Conservation (phyloP, 2,329 filamentous ascomycete genomes). For the Hymenoscyphus fraxineus region DNA sequence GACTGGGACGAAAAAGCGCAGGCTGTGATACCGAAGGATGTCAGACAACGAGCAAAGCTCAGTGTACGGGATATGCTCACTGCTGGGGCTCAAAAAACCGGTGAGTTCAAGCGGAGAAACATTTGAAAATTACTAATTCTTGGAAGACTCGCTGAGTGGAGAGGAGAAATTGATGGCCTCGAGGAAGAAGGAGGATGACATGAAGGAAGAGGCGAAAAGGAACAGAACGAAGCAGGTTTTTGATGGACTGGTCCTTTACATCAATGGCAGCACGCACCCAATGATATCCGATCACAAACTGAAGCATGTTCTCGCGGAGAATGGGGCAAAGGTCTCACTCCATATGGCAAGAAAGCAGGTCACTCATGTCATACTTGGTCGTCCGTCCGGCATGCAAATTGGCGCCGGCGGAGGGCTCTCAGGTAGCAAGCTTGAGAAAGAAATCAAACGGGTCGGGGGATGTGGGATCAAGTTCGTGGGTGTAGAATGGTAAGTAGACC, state of each 20-base stretch:
- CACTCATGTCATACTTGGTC: constrained; percentile 76
- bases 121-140: constrained; percentile 2
- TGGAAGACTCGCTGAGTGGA: constrained; percentile 8
- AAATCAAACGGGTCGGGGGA: constrained; percentile 65
- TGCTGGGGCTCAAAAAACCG: constrained; percentile 38
- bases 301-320: constrained; percentile 69
- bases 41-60: constrained; percentile 27
- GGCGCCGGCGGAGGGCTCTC: constrained; percentile 73
- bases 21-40: constrained; percentile 43
- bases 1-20: constrained; percentile 47
- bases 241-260: constrained; percentile 68
- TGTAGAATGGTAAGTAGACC: constrained; percentile 65
- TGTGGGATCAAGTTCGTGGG: constrained; percentile 73
- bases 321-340: constrained; percentile 70
- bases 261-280: constrained; percentile 84
- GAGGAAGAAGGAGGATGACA: constrained; percentile 49
- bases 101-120: neutral
- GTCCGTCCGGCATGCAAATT: constrained; percentile 42
- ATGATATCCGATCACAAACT: constrained; percentile 80
- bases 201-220: constrained; percentile 39
- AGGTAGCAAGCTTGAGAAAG: constrained; percentile 74
- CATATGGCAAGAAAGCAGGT: constrained; percentile 69
- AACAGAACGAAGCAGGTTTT: constrained; percentile 51
- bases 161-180: constrained; percentile 30
- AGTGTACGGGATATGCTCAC: constrained; percentile 54